Base-by-base conservation (phyloP, 2,329 filamentous ascomycete species). In the Zymoseptoria pseudotritici region DNA sequence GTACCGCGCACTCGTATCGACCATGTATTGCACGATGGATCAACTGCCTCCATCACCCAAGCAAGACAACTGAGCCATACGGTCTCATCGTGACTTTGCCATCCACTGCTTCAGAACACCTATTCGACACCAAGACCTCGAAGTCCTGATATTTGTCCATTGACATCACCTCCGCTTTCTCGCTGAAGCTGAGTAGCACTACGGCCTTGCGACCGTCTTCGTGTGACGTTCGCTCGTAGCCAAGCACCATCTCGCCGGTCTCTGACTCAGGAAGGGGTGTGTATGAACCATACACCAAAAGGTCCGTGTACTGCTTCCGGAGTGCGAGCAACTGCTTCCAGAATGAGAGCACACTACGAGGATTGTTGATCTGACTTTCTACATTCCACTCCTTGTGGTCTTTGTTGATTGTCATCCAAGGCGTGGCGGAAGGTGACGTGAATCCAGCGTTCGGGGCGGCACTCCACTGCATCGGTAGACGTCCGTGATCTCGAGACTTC, bases 401-500 rank as follows among this genome's bases (percentile, higher is more conserved):
- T 21, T 63, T 55, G 24, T 65, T 65, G 17, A 65, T 51, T 9
- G 53, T 60, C 53, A 65, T 63, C 63, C 63, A 65, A 17, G 61
- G 63, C 11, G 22, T 61, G 13, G 49, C 50, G 7, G 57, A 19
- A 1, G 53, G 53, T 4, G 54, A 31, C 17, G 83, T 85, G 74
- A 89, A 89, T 1, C 87, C 87, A 0, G 83, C 84, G 63, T 85
- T 78, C 0, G 74, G 73, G 19, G 54, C 60, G 0, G 71, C 77
- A 58, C 80, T 78, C 87, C 87, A 90, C 63, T 86, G 84, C 76
- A 90, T 83, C 0, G 87, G 87, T 3, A 83, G 80, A n/a, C 87
- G 78, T 8, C 84, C 80, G 67, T 89, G 57, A 52, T 66, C 64
- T 50, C 64, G 56, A 20, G 57, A 57, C 26, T 60, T 64, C 19